Conservation (phyloP, 495 filamentous ascomycete species). For the Cercophora samala region DNA sequence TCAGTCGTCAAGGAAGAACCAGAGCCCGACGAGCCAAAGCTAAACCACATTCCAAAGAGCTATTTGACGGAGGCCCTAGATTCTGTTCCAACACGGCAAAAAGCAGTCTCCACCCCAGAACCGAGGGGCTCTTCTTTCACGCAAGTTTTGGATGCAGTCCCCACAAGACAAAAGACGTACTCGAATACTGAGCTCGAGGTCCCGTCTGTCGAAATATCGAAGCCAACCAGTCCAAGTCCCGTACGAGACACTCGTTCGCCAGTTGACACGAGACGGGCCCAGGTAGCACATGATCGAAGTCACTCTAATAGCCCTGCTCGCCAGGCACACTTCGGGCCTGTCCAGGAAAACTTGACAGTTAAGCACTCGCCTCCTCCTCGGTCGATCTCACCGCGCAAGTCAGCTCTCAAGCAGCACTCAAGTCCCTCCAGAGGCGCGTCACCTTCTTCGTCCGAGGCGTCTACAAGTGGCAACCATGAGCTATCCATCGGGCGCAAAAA, state of each 20-base stretch:
- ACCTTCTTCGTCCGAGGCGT: conserved; percentile 42
- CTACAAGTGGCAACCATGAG: conserved; percentile 46
- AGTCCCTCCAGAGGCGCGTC: conserved; percentile 51
- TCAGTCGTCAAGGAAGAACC: conserved; percentile 61
- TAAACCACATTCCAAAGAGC: conserved; percentile 13
- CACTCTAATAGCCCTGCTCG: conserved; percentile 45
- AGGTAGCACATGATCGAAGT: conserved; percentile 25
- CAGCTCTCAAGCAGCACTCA: conserved; percentile 72
- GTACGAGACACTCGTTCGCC: not conserved
- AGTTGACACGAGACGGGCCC: conserved; percentile 9
- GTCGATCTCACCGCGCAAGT: conserved; percentile 81
- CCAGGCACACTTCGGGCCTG: conserved; percentile 68
- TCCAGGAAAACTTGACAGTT: conserved; percentile 49
- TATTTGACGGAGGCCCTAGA: not conserved
- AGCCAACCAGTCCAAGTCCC: conserved; percentile 1
- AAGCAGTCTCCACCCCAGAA: not conserved
- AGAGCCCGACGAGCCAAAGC: conserved; percentile 42
- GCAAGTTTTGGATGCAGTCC: not conserved
- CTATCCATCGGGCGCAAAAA: conserved; percentile 58
- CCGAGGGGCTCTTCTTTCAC: not conserved
- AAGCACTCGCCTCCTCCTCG: conserved; percentile 75
- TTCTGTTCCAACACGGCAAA: not conserved
- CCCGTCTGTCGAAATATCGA: conserved; percentile 7
- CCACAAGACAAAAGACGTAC: not conserved
- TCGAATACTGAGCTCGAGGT: not conserved